Conservation (phyloP, 2,329 filamentous ascomycete genomes). For the Xylariaceae sp. region DNA sequence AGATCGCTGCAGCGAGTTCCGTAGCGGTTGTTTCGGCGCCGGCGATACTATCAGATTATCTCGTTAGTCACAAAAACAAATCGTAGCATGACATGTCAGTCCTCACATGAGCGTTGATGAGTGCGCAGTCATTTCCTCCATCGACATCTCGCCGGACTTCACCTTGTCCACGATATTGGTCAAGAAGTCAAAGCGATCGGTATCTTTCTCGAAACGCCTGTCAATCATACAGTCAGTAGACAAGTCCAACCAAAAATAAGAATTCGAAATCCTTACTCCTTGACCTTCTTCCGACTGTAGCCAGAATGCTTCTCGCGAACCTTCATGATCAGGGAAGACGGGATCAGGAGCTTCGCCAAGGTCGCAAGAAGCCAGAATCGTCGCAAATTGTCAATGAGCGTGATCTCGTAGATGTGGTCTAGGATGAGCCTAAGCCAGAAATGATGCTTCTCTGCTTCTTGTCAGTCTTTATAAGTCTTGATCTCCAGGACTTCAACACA, state of each 20-base stretch:
- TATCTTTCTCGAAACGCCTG: constrained; percentile 12
- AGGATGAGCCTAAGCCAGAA: constrained; percentile 6
- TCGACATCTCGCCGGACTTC: constrained; percentile 8
- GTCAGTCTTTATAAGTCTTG: neutral
- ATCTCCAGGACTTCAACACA: neutral
- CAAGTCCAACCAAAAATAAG: neutral
- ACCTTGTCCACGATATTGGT: constrained; percentile 11
- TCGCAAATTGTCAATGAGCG: constrained; percentile 18
- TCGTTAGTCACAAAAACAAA: neutral
- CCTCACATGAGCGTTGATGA: constrained; percentile 14
- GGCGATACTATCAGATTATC: constrained; percentile 1
- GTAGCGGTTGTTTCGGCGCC: constrained; percentile 11
- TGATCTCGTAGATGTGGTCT: constrained; percentile 1
- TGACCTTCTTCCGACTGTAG: constrained; percentile 14
- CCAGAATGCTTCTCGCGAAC: constrained; percentile 10
- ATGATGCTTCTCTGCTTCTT: neutral
- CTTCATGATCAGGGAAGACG: constrained; percentile 2
- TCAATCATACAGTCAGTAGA: neutral
- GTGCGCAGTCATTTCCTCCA: constrained; percentile 18
- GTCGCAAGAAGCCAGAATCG: neutral
- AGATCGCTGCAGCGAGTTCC: neutral
- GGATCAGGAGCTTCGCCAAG: neutral
- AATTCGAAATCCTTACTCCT: constrained; percentile 1
- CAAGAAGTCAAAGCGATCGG: constrained; percentile 15
- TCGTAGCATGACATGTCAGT: neutral